Base-by-base conservation (phyloP, 306 rosid genomes). In the Senna tora region DNA sequence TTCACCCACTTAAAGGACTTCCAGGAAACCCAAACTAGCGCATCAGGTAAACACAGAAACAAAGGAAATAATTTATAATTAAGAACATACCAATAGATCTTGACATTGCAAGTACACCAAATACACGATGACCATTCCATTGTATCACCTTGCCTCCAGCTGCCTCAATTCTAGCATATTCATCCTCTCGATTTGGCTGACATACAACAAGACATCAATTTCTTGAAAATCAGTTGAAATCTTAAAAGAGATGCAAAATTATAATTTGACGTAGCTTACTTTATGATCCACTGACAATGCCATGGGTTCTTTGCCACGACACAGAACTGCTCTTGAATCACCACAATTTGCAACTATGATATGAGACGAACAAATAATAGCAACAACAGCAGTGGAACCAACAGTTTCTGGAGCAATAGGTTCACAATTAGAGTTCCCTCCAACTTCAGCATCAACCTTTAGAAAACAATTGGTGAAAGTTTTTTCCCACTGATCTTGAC, bases 61-160 rank as follows among this genome's bases (percentile, higher is more conserved):
- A 53, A 50, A 73, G 63, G 42, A 13, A 58, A 46, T 7, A 69
- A 59, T 15, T 22, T 25, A 51, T 5, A 65, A 65, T 53, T 43
- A 65, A 42, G 38, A 65, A 70, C 88, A 17, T 82, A 92, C 97
- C 97, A n/a, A 92, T 89, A 13, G 97, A 92, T 81, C 97, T 84
- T 33, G 97, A 92, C 97, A 92, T 92, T 7, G 97, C 97, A 41
- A 92, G 93, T 68, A 92, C 97, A 55, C 97, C 97, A 69, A 85
- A 92, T 32, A 92, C 96, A 33, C 97, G 93, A 66, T 89, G 89
- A 28, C 97, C 97, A 57, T 92, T 92, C 97, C 97, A 92, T 28
- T 92, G 96, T 55, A 92, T 92, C 76, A 92, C 97, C 86, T 89
- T 91, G 72, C 97, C 97, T 63, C 97, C 97, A 11, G 97, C 89